phyloP scores from a whole-genome alignment of 1,284 basidiomycete species.

The Ceratobasidium sp. region DNA sequence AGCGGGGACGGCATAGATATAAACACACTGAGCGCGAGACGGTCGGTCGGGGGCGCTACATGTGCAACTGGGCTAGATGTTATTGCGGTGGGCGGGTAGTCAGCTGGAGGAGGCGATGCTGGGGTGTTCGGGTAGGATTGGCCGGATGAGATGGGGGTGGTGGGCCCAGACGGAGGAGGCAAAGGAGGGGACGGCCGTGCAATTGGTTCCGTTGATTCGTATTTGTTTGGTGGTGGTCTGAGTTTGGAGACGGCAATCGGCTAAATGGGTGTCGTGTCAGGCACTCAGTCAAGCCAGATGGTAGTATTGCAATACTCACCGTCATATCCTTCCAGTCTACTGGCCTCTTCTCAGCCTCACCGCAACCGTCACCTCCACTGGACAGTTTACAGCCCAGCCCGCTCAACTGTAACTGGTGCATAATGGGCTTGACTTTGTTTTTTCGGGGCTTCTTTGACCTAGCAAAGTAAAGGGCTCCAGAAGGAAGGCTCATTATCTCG shows the following conservation, averaged over 20 bases:
- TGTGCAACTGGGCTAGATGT: neutral
- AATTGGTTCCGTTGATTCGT: neutral
- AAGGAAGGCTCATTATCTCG: conserved; percentile 30
- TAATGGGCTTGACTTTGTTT: conserved; percentile 11
- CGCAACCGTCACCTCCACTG: neutral
- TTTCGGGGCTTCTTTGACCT: conserved; percentile 2
- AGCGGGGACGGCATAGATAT: conserved; percentile 39
- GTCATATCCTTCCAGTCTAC: conserved; percentile 19
- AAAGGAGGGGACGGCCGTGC: neutral
- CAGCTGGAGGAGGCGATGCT: neutral
- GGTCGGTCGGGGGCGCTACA: neutral
- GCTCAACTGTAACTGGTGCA: conserved; percentile 14
- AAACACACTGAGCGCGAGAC: conserved; percentile 24
- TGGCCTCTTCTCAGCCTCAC: neutral
- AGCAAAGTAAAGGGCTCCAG: conserved; percentile 21
- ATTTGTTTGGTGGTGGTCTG: neutral
- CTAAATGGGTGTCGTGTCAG: neutral
- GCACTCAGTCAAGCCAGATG: neutral
- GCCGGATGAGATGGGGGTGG: neutral
- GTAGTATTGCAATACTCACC: neutral
- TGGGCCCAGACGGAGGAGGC: neutral
- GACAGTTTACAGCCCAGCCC: neutral
- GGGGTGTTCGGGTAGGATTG: neutral
- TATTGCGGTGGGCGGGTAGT: neutral
- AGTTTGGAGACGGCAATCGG: conserved; percentile 31